Conservation (phyloP, 495 filamentous ascomycete genomes). For the Lindgomyces ingoldianus region DNA sequence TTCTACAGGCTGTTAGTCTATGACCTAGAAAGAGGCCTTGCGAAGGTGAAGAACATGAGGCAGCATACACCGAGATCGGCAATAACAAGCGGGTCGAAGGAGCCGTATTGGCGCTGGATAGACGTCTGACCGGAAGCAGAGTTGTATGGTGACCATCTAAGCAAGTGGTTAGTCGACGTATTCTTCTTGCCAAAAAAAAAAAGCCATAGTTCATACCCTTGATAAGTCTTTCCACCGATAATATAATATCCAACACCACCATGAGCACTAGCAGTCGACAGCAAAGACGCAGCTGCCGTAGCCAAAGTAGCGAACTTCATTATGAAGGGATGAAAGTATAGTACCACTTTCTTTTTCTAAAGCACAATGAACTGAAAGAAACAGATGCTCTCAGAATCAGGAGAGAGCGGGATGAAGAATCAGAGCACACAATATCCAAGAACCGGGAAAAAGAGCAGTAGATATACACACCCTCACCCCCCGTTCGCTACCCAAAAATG, state of each 20-base stretch:
- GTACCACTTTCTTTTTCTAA: background rate
- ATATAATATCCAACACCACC: constrained; percentile 36
- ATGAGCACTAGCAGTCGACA: constrained; percentile 30
- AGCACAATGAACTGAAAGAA: constrained; percentile 14
- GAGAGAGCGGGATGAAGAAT: constrained; percentile 1
- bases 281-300: constrained; percentile 22
- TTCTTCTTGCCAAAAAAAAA: background rate
- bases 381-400: too few relatives aligned
- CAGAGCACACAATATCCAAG: constrained; percentile 3
- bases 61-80: constrained; percentile 24
- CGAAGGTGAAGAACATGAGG: background rate
- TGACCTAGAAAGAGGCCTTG: too few relatives aligned
- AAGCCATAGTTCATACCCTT: constrained; percentile 21
- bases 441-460: constrained; percentile 9
- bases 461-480: constrained; percentile 11
- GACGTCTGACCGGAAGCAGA: constrained; percentile 29
- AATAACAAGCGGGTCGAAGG: constrained; percentile 29
- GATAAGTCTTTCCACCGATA: constrained; percentile 28
- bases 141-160: constrained; percentile 36
- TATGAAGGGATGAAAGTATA: background rate
- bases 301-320: constrained; percentile 24
- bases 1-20: constrained; percentile 9
- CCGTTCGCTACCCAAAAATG: constrained; percentile 2
- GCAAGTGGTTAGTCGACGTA: constrained; percentile 1
- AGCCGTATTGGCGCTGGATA: constrained; percentile 32